phyloP scores from a whole-genome alignment of 139 green algal genomes.

The Bryopsis sp. region DNA sequence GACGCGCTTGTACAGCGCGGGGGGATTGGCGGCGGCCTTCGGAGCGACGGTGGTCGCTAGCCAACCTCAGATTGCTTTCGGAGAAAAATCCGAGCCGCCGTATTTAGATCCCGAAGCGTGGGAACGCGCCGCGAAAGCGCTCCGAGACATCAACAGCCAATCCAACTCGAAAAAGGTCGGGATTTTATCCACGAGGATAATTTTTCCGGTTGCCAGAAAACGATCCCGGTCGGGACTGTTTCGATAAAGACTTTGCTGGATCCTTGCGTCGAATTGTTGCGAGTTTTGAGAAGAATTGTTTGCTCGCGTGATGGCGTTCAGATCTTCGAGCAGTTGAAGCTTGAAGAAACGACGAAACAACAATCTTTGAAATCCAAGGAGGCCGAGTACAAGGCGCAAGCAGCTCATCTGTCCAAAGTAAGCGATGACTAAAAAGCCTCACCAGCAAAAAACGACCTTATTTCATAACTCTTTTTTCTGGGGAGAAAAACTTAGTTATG shows the following conservation, averaged over 20 bases:
- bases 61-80: neutral
- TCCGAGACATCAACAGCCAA: slow-evolving; percentile 92
- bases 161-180: slow-evolving; percentile 84
- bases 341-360: slow-evolving; percentile 90
- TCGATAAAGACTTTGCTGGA: neutral
- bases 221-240: neutral
- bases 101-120: slow-evolving; percentile 93
- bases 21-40: neutral
- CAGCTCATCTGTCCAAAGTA: slow-evolving; percentile 32
- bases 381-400: slow-evolving; percentile 49
- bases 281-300: neutral
- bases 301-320: slow-evolving; percentile 28
- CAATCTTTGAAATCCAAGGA: slow-evolving; percentile 65
- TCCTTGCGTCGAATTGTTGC: neutral
- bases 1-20: too few relatives aligned
- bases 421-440: neutral
- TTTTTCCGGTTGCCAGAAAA: neutral
- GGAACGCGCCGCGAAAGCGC: slow-evolving; percentile 89
- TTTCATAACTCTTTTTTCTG: neutral
- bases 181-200: neutral
- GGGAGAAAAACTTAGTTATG: neutral
- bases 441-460: neutral
- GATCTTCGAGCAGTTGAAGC: slow-evolving; percentile 78
- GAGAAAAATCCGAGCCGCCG: neutral
- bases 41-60: neutral